Conservation (phyloP, 441 rosid species). For the Pelargonium cotyledonis region DNA sequence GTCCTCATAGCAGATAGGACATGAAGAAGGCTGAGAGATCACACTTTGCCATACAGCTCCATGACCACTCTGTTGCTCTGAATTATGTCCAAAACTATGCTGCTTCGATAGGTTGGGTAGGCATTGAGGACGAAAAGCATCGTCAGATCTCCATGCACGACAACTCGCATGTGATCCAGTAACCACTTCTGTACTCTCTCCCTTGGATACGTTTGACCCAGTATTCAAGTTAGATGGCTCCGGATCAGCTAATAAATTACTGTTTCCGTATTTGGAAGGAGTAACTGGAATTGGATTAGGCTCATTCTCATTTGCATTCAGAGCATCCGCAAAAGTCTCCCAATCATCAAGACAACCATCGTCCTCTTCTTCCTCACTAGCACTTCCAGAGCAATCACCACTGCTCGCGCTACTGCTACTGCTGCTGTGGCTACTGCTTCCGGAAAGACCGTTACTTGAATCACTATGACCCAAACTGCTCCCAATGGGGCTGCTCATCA, state of each 20-base stretch:
- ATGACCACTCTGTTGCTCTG: slow-evolving; percentile 25
- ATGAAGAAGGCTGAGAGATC: slow-evolving; percentile 30
- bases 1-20: slow-evolving; percentile 49
- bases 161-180: slow-evolving; percentile 15
- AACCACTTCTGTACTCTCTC: slow-evolving; percentile 10
- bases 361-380: slow-evolving; percentile 37
- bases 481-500: slow-evolving; percentile 19
- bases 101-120: slow-evolving; percentile 36
- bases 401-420: slow-evolving; percentile 31
- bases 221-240: slow-evolving; percentile 9
- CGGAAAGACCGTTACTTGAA: slow-evolving; percentile 21
- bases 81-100: slow-evolving; percentile 22
- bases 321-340: slow-evolving; percentile 57
- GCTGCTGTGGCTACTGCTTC: slow-evolving; percentile 22
- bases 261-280: slow-evolving; percentile 13
- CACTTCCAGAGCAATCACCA: slow-evolving; percentile 35
- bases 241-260: slow-evolving; percentile 6
- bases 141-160: slow-evolving; percentile 44
- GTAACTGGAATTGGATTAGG: slow-evolving; percentile 9
- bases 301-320: slow-evolving; percentile 28
- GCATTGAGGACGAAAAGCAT: slow-evolving; percentile 37
- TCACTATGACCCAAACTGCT: slow-evolving; percentile 21
- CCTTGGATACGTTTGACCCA: slow-evolving; percentile 7
- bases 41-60: slow-evolving; percentile 15
- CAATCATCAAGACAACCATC: slow-evolving; percentile 45